phyloP scores from a whole-genome alignment of 2,329 filamentous ascomycete species.

The Orbilia oligospora region DNA sequence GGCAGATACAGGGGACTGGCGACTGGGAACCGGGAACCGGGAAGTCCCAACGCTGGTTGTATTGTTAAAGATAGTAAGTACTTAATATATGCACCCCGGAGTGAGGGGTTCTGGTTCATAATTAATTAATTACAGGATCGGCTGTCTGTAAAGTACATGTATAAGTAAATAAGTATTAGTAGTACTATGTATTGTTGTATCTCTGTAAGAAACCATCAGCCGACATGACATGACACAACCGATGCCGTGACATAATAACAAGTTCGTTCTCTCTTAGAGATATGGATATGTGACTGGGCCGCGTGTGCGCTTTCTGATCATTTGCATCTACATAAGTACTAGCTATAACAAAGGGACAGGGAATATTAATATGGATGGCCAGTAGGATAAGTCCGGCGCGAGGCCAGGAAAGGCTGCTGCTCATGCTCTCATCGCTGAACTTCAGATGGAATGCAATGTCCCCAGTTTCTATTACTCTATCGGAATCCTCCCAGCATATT shows the following conservation, averaged over 20 bases:
- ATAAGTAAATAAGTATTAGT: not conserved
- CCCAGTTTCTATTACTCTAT: too few relatives aligned
- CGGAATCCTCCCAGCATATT: too few relatives aligned
- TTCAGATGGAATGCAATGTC: not conserved
- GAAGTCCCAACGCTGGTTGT: not conserved
- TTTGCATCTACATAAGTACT: not conserved
- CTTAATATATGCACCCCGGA: not conserved
- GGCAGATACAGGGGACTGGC: too few relatives aligned
- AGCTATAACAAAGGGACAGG: not conserved
- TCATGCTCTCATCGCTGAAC: not conserved
- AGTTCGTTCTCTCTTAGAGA: too few relatives aligned
- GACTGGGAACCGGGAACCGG: not conserved
- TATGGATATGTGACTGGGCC: conserved; percentile 7
- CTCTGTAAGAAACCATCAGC: too few relatives aligned
- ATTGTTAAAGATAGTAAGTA: too few relatives aligned
- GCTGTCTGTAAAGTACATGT: not conserved
- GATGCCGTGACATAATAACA: not conserved
- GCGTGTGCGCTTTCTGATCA: not conserved
- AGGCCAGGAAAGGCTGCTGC: not conserved
- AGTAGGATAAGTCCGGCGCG: not conserved
- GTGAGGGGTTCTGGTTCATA: not conserved
- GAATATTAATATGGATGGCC: too few relatives aligned
- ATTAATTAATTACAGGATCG: too few relatives aligned
- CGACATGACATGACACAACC: too few relatives aligned
- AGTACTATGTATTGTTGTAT: too few relatives aligned